phyloP scores from a whole-genome alignment of 305 asterid genomes.

The Solanum aculeatissimum region DNA sequence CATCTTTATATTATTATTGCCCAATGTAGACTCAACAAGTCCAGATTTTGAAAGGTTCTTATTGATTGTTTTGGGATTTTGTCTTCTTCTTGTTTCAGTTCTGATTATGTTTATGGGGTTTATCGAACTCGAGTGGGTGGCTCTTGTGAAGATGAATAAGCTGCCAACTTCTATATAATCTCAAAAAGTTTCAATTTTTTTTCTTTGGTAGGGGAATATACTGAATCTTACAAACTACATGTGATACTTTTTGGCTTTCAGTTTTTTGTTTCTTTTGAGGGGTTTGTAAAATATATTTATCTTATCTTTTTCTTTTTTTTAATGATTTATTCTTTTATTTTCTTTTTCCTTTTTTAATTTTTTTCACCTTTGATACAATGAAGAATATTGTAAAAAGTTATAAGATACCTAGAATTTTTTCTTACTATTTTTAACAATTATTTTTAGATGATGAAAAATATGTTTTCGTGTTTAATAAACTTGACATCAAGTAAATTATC shows the following conservation, averaged over 20 bases:
- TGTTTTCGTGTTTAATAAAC: too few species aligned
- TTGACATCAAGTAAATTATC: background rate
- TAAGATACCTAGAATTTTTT: too few species aligned
- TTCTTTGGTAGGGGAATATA: background rate
- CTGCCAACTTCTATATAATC: background rate
- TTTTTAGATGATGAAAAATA: too few species aligned
- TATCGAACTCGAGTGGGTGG: background rate
- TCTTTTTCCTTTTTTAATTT: too few species aligned
- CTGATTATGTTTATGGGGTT: background rate
- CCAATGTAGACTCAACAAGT: background rate
- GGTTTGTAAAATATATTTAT: background rate
- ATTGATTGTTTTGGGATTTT: background rate
- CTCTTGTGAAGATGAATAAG: background rate
- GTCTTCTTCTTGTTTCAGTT: background rate
- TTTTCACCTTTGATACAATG: too few species aligned
- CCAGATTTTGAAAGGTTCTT: background rate
- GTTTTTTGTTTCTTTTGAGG: background rate
- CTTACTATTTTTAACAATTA: too few species aligned
- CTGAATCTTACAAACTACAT: background rate
- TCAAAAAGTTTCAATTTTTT: background rate
- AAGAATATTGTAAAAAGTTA: too few species aligned
- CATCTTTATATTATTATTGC: constrained; percentile 22
- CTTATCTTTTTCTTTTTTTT: background rate
- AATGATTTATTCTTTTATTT: background rate
- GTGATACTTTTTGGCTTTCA: background rate